Percentiles rank a stretch among this genome's conserved stretches.
These are phyloP conservation scores for Tetrahymena thermophila DNA, from an alignment of 73 alveolate species.

Conservation along the genomic window DNA sequence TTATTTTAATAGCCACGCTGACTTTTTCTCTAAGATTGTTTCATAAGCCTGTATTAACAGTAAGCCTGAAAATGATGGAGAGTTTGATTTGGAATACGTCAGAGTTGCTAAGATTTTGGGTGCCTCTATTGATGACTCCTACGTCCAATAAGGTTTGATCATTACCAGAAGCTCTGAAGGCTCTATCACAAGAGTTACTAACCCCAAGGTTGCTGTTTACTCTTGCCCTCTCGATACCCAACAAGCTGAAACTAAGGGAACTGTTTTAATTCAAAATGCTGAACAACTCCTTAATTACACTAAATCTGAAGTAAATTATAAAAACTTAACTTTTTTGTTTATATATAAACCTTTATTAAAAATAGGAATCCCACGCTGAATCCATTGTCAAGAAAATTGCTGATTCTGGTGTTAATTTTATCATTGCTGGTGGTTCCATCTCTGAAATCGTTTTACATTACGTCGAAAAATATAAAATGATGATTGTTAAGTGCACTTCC, in stretches of 20 bases:
- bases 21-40: slow-evolving; percentile 17
- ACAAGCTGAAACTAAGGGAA: slow-evolving; percentile 96
- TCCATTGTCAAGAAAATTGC: slow-evolving; percentile 76
- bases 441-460: slow-evolving; percentile 88
- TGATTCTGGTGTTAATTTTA: slow-evolving; percentile 91
- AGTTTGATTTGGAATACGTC: slow-evolving; percentile 91
- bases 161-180: slow-evolving; percentile 85
- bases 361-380: slow-evolving; percentile 79
- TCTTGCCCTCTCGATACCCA: slow-evolving; percentile 92
- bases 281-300: slow-evolving; percentile 92
- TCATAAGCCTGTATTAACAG: slow-evolving; percentile 38
- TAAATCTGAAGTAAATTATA: slow-evolving; percentile 66
- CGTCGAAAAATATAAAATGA: slow-evolving; percentile 92
- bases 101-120: slow-evolving; percentile 94
- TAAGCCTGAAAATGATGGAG: slow-evolving; percentile 66
- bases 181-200: slow-evolving; percentile 71
- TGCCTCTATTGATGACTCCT: slow-evolving; percentile 83
- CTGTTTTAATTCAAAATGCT: slow-evolving; percentile 92
- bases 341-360: too few species aligned
- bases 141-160: slow-evolving; percentile 85
- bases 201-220: slow-evolving; percentile 93
- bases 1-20: slow-evolving; percentile 9
- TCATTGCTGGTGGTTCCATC: slow-evolving; percentile 91
- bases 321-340: background rate
- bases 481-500: slow-evolving; percentile 86